Conservation (phyloP, 1,284 basidiomycete genomes). For the Trichosporon coremiiforme region DNA sequence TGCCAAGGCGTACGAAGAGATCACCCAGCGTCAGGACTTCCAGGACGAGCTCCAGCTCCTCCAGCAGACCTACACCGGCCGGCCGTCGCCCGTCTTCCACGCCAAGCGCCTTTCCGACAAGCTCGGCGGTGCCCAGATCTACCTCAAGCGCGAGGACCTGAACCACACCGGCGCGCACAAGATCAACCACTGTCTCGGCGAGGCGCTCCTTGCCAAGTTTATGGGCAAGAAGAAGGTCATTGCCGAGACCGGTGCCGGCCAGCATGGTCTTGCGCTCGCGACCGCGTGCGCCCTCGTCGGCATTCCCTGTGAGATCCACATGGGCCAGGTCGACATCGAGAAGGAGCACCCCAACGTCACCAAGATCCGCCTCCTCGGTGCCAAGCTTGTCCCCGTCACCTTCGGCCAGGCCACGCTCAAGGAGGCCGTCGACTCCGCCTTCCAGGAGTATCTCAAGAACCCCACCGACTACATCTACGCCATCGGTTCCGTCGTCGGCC, state of each 20-base stretch:
- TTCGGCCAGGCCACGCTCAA: conserved; percentile 94
- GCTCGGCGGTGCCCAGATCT: conserved; percentile 87
- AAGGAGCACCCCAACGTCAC: conserved; percentile 96
- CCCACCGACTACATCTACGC: conserved; percentile 97
- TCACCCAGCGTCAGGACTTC: conserved; percentile 31
- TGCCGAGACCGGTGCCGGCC: conserved; percentile 97
- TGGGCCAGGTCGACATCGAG: conserved; percentile 70
- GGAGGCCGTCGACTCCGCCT: conserved; percentile 70
- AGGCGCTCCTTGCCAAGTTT: conserved; percentile 87
- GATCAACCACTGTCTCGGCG: conserved; percentile 84
- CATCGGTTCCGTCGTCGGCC: conserved; percentile 81
- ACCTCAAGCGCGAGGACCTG: conserved; percentile 73
- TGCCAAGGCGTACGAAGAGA: conserved; percentile 28
- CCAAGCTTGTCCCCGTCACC: conserved; percentile 89
- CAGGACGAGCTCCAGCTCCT: conserved; percentile 31
- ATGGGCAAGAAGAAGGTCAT: conserved; percentile 89
- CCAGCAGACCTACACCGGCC: conserved; percentile 29
- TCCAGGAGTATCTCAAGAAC: conserved; percentile 77
- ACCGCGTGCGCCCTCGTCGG: conserved; percentile 97
- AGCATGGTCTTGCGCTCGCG: conserved; percentile 98
- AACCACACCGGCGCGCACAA: conserved; percentile 98
- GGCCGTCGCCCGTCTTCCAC: conserved; percentile 48
- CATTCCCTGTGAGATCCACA: conserved; percentile 93
- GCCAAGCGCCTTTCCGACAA: conserved; percentile 73
- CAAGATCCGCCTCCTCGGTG: conserved; percentile 96